Evolutionary conservation across 179 eudicot species (phyloP), one percentile per base, ranked within the genome.

Genomic region (Gypsophila paniculata): DNA sequence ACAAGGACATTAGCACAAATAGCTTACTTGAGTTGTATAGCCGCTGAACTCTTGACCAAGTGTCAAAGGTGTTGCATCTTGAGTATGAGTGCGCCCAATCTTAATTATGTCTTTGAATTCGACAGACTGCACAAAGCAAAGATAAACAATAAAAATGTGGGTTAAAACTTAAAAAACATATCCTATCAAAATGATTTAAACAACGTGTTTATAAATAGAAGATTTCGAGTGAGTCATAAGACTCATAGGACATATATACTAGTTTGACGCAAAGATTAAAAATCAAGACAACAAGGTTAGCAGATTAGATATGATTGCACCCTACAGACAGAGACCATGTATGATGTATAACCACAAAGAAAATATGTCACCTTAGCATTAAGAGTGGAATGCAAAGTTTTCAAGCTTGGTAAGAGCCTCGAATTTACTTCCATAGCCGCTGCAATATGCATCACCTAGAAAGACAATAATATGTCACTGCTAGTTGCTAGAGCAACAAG

Each of bases 41-140:
- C 97, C 97, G 57, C 99, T 88, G 74, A 95, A 95, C 78, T 90
- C 99, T 83, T 94, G 97, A 75, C 99, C 99, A 83, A 94, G 96
- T 51, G 99, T 94, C 90, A 94, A 94, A 68, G 99, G 99, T 54
- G 99, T 94, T 46, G 99, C 99, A 82, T 95, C 99, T 84, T 95
- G 99, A 68, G 96, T 91, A 76, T 90, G 99, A n/a, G 99, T 95
- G 49, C 96, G 97, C 11, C 99, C 99, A 81, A 95, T 95, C 83
- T 95, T 95, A 60, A 90, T 85, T 32, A 95, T 95, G 80, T 92
- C 97, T 64, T 89, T 85, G 77, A 95, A 95, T 71, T 95, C 99
- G 70, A 74, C 70, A 22, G 91, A 81, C 98, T 93, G 76, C 62
- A 15, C 32, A 70, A 79, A 52, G 70, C 26, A 75, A 81, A 39